Evolutionary conservation across 2,329 filamentous ascomycete genomes (phyloP), one percentile per base, ranked within the genome.

Genomic region (Myriangium duriaei): DNA sequence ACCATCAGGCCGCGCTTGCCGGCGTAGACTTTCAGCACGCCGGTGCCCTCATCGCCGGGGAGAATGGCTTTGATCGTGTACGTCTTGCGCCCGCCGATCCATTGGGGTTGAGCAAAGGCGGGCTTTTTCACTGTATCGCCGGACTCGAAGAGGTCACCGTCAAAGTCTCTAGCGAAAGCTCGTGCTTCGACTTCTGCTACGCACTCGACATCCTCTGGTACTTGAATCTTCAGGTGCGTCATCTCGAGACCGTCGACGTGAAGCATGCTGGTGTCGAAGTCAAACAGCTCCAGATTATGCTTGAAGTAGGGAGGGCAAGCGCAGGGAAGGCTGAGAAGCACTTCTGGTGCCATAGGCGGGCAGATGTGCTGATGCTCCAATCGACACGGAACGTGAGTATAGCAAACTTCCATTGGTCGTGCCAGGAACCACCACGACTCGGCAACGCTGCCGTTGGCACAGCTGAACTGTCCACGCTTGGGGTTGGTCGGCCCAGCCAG

Each of bases 391-490:
- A 98, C 79, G 58, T 98, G 91, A 1, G 91, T 95, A 70, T 88
- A 98, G 67, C 88, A 96, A 6, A 88, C 74, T 58, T 98, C 85
- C 32, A 79, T 73, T 4, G 92, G 92, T 6, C 83, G 74, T 1
- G 84, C 67, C n/a, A 98, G 73, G 63, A 98, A 98, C 70, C 87
- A 98, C 79, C 85, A 96, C 19, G 68, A 68, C 49, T 98, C 91
- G 1, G 91, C 85, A 1, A 72, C 66, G 30, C 78, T 73, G 42
- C 69, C 74, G 42, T 73, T 73, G 16, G 72, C 71, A 48, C 73
- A 82, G 11, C 86, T 92, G 60, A 92, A 96, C 19, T 76, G 66
- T 11, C 66, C 68, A 33, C 92, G 74, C 41, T 74, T 77, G 7
- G 91, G 88, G 51, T 96, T 85, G 0, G 88, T 94, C 10, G 88